Evolutionary conservation across 768 basidiomycete species (phyloP).

Genomic region (Grammothele lineata): DNA sequence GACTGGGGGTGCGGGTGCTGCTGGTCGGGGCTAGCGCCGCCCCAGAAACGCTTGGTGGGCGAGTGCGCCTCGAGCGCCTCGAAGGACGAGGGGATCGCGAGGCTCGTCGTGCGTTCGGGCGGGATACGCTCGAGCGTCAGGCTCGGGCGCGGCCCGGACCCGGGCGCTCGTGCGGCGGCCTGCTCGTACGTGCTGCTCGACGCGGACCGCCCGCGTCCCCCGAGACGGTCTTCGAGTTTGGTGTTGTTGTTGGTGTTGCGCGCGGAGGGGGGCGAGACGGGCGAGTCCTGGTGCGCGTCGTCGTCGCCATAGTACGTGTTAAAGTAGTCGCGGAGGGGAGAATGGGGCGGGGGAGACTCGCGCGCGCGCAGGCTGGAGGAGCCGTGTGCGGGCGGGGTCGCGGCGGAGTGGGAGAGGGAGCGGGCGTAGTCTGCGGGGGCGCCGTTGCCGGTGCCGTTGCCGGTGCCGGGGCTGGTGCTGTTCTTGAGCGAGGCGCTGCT

Average conservation of each 20-base stretch:
- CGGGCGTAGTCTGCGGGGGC: conserved; percentile 5
- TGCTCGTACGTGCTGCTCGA: conserved; percentile 19
- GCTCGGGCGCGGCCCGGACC: conserved; percentile 22
- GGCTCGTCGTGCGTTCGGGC: conserved; percentile 31
- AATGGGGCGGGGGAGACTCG: conserved; percentile 26
- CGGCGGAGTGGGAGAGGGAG: conserved; percentile 18
- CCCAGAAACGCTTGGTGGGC: conserved; percentile 6
- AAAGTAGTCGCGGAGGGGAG: conserved; percentile 32
- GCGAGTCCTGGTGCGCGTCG: conserved; percentile 9
- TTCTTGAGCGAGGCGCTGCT: conserved; percentile 12
- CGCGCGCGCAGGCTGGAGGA: conserved; percentile 8
- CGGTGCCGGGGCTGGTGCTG: too few relatives aligned
- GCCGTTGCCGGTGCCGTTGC: conserved; percentile 4
- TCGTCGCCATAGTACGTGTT: conserved; percentile 12
- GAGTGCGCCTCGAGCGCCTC: conserved; percentile 15
- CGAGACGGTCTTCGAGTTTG: neutral
- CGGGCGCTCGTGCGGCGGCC: conserved; percentile 6
- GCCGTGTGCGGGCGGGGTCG: conserved; percentile 12
- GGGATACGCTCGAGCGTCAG: conserved; percentile 33
- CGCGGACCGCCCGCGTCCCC: conserved; percentile 21
- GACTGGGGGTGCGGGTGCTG: too few relatives aligned
- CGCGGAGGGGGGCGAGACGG: conserved; percentile 4
- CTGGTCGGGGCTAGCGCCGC: too few relatives aligned
- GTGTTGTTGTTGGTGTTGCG: conserved; percentile 1
- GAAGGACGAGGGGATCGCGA: conserved; percentile 16